phyloP scores from a whole-genome alignment of 2,329 filamentous ascomycete species.

The Stenocarpella maydis region DNA sequence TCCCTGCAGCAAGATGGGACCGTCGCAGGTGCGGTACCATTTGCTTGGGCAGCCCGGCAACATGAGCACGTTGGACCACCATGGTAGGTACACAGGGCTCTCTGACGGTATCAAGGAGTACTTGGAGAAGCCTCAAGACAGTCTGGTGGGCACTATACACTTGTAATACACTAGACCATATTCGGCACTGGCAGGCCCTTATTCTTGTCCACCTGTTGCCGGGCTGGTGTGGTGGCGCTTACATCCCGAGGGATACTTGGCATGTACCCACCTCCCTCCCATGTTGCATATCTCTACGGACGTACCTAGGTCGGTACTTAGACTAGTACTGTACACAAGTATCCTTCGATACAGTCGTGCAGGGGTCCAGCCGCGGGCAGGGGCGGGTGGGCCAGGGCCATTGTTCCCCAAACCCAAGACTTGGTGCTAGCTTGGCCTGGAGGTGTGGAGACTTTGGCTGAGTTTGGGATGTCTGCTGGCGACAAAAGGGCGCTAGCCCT shows the following conservation, averaged over 20 bases:
- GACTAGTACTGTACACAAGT: no score
- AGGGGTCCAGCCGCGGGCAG: neutral
- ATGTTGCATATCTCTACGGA: no score
- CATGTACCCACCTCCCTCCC: no score
- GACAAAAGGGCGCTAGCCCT: neutral
- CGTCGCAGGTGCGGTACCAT: neutral
- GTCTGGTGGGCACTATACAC: neutral
- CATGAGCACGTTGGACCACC: neutral
- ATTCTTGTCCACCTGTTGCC: neutral
- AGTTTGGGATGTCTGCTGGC: constrained; percentile 16
- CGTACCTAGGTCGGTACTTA: no score
- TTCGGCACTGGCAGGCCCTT: neutral
- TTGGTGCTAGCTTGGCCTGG: neutral
- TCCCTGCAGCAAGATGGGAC: constrained; percentile 8
- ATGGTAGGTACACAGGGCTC: no score
- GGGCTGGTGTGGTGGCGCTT: neutral
- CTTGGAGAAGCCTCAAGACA: neutral
- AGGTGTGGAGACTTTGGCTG: constrained; percentile 1
- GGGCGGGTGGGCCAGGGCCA: constrained; percentile 16
- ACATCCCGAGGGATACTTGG: neutral
- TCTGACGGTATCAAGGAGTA: neutral
- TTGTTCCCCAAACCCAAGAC: constrained; percentile 5
- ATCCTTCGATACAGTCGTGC: neutral
- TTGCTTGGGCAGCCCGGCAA: neutral
- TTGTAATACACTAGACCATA: neutral